Evolutionary conservation across 2,329 filamentous ascomycete species (phyloP).

Genomic region (Calonectria pteridis): DNA sequence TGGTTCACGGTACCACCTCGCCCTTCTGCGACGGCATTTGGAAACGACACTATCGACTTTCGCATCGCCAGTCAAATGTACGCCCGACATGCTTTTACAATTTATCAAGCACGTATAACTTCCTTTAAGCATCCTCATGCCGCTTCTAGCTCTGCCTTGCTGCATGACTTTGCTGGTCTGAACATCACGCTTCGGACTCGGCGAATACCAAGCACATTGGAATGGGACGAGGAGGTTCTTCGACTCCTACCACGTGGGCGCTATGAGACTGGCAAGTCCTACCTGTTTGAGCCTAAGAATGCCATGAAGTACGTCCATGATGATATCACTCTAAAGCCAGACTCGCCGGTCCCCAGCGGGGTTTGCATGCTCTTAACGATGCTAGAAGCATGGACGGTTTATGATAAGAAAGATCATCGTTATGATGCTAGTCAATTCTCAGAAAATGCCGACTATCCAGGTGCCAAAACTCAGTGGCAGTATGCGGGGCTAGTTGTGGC

Average conservation of each 20-base stretch:
- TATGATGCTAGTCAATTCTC: neutral
- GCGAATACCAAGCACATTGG: conserved; percentile 12
- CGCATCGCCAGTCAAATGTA: conserved; percentile 8
- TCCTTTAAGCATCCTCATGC: conserved; percentile 5
- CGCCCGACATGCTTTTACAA: neutral
- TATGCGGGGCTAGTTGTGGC: neutral
- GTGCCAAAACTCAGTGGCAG: neutral
- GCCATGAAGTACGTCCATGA: conserved; percentile 22
- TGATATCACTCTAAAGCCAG: neutral
- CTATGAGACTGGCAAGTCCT: neutral
- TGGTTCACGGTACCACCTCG: conserved; percentile 21
- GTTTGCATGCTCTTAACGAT: conserved; percentile 20
- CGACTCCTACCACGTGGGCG: conserved; percentile 7
- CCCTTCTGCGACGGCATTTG: neutral
- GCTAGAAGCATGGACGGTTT: neutral
- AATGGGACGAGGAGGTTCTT: conserved; percentile 21
- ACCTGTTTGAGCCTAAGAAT: conserved; percentile 3
- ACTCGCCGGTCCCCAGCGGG: neutral
- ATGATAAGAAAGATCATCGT: neutral
- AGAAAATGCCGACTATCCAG: neutral
- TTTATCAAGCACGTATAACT: neutral
- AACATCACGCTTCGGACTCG: conserved; percentile 15
- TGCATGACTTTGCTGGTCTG: conserved; percentile 9
- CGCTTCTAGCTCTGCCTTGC: neutral
- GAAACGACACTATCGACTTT: conserved; percentile 17